A percentile compares a stretch with the other conserved stretches of the same genome.
phyloP scores from a whole-genome alignment of 208 protist species.

The Trypanosoma avium region DNA sequence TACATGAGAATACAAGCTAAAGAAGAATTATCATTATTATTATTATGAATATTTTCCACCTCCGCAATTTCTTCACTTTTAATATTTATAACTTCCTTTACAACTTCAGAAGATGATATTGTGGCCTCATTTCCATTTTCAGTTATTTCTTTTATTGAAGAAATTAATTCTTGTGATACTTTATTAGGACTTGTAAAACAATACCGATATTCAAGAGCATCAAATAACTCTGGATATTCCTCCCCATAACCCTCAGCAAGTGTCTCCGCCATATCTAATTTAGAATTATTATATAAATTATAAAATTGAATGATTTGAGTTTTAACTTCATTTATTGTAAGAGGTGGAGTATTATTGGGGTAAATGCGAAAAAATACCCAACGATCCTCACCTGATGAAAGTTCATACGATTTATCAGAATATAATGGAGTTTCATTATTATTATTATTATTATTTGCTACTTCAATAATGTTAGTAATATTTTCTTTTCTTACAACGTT shows the following conservation, averaged over 20 bases:
- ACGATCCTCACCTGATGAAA: slow-evolving; percentile 12
- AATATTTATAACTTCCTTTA: too few species aligned
- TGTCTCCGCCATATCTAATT: not conserved
- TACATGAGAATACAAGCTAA: too few species aligned
- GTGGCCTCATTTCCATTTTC: not conserved
- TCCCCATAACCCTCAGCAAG: slow-evolving; percentile 16
- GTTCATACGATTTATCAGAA: not conserved
- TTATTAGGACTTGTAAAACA: not conserved
- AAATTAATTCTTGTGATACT: not conserved
- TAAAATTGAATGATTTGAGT: slow-evolving; percentile 17
- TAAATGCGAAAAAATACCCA: slow-evolving; percentile 24
- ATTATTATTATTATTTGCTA: too few species aligned
- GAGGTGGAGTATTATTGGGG: slow-evolving; percentile 5
- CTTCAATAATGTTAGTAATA: not conserved
- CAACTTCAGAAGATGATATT: too few species aligned
- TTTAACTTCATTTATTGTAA: slow-evolving; percentile 14
- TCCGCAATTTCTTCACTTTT: too few species aligned
- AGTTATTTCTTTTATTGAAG: not conserved
- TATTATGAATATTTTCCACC: too few species aligned
- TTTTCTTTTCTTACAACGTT: not conserved
- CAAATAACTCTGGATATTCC: slow-evolving; percentile 23
- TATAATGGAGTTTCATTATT: too few species aligned
- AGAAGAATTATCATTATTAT: too few species aligned
- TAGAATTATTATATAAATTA: slow-evolving; percentile 11
- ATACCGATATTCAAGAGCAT: slow-evolving; percentile 21